Percentiles rank a stretch among this genome's conserved stretches.
Evolutionary conservation across 208 protist genomes (phyloP).

Genomic region (Leishmania tarentolae): DNA sequence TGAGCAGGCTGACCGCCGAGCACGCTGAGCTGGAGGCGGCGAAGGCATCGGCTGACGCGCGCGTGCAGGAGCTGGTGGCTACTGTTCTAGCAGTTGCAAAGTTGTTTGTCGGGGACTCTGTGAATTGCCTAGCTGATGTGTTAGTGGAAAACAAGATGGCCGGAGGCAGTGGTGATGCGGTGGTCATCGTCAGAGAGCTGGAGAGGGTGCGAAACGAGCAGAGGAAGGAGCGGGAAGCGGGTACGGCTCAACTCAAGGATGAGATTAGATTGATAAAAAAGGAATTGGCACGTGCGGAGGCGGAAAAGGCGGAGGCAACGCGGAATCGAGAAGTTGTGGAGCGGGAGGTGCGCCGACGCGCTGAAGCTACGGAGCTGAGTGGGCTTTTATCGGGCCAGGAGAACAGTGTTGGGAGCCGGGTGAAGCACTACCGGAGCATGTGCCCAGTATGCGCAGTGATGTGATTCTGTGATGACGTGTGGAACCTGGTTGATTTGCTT

Average conservation of each 20-base stretch:
- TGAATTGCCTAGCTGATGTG: not conserved
- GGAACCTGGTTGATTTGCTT: not conserved
- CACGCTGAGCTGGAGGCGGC: slow-evolving; percentile 10
- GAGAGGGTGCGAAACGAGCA: not conserved
- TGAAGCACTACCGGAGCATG: not conserved
- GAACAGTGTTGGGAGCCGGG: not conserved
- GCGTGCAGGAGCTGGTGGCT: slow-evolving; percentile 3
- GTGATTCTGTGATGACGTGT: not conserved
- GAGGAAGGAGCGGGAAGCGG: not conserved
- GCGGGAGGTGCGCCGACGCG: slow-evolving; percentile 10
- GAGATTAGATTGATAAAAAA: not conserved
- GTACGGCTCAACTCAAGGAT: not conserved
- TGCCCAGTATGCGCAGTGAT: slow-evolving; percentile 17
- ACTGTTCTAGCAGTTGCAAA: not conserved
- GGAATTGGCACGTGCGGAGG: not conserved
- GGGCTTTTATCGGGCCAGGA: slow-evolving; percentile 13
- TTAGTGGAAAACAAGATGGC: not conserved
- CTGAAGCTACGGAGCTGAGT: slow-evolving; percentile 15
- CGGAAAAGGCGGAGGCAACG: not conserved
- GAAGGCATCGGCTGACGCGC: not conserved
- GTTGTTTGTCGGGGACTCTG: not conserved
- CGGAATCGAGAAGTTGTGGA: slow-evolving; percentile 4
- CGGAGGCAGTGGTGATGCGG: not conserved
- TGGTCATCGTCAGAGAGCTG: not conserved
- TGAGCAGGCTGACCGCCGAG: not conserved